Percentiles rank a stretch among this genome's conserved stretches.
Evolutionary conservation across 495 filamentous ascomycete genomes (phyloP).

Genomic region (Aspergillus conjunctus): DNA sequence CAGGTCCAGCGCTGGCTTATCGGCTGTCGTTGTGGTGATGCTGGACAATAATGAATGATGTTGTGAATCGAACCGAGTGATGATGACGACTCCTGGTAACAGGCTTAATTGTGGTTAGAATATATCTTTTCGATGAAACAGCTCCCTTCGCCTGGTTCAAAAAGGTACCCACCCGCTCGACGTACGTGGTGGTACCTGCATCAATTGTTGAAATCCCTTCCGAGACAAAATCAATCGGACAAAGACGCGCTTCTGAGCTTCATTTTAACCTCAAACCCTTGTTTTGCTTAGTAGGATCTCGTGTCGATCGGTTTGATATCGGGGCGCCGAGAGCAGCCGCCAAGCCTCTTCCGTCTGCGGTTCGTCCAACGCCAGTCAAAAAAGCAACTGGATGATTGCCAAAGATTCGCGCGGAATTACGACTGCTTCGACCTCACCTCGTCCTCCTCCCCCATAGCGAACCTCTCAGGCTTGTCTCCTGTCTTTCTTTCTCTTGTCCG

Average conservation of each 20-base stretch:
- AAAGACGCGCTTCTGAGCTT: neutral
- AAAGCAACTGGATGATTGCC: slow-evolving; percentile 9
- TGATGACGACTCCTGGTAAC: neutral
- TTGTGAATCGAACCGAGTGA: neutral
- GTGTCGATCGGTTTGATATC: slow-evolving; percentile 10
- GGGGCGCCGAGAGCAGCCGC: slow-evolving; percentile 18
- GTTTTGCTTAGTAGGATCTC: neutral
- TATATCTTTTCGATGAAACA: too few relatives aligned
- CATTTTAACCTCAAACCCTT: neutral
- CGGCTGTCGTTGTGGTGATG: neutral
- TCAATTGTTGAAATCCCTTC: too few relatives aligned
- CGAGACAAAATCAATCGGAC: neutral
- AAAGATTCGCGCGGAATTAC: slow-evolving; percentile 9
- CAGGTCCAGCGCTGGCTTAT: neutral
- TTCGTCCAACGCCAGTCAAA: slow-evolving; percentile 7
- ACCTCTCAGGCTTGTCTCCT: neutral
- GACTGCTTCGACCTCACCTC: slow-evolving; percentile 3
- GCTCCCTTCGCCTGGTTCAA: too few relatives aligned
- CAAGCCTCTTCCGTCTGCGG: slow-evolving; percentile 22
- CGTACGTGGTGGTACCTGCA: too few relatives aligned
- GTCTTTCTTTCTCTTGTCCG: neutral
- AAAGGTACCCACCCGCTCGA: too few relatives aligned
- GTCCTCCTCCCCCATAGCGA: neutral
- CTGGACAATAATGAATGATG: neutral
- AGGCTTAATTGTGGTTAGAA: neutral